Evolutionary conservation across 805 yeast species (phyloP).

Genomic region (Jamesozyma jinghongensis): DNA sequence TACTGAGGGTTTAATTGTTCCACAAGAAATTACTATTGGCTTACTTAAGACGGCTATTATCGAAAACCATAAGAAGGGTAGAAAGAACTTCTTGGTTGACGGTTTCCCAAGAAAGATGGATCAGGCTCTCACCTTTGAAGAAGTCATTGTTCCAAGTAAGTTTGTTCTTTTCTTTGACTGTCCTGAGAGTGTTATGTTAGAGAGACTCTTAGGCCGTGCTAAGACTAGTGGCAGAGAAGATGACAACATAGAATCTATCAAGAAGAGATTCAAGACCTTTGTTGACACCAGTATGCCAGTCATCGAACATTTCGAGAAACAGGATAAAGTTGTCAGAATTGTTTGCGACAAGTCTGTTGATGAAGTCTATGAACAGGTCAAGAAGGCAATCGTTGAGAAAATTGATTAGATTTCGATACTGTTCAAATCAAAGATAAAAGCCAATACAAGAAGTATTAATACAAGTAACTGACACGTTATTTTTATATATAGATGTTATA

Average conservation of each 20-base stretch:
- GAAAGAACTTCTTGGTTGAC: constrained; percentile 65
- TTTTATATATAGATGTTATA: too few species aligned
- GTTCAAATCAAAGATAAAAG: too few species aligned
- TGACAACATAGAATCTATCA: constrained; percentile 85
- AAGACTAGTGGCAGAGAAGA: constrained; percentile 92
- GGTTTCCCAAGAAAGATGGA: constrained; percentile 99
- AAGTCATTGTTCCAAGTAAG: constrained; percentile 58
- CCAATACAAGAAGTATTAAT: too few species aligned
- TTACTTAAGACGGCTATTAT: constrained; percentile 71
- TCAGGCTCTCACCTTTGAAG: constrained; percentile 90
- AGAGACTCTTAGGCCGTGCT: constrained; percentile 80
- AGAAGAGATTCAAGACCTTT: constrained; percentile 80
- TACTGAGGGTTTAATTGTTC: constrained; percentile 84
- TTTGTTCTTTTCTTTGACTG: constrained; percentile 73
- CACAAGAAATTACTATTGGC: constrained; percentile 83
- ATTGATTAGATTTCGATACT: constrained; percentile 3
- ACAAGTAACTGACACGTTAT: too few species aligned
- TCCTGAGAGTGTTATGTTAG: constrained; percentile 74
- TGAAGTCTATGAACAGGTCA: constrained; percentile 60
- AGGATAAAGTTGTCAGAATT: constrained; percentile 66
- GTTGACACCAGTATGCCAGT: constrained; percentile 90
- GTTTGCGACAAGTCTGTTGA: constrained; percentile 77
- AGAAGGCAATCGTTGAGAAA: constrained; percentile 48
- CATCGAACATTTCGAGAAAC: constrained; percentile 68
- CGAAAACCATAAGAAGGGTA: constrained; percentile 43